Base-by-base conservation (phyloP, 805 yeast genomes). In the Candida awuae region DNA sequence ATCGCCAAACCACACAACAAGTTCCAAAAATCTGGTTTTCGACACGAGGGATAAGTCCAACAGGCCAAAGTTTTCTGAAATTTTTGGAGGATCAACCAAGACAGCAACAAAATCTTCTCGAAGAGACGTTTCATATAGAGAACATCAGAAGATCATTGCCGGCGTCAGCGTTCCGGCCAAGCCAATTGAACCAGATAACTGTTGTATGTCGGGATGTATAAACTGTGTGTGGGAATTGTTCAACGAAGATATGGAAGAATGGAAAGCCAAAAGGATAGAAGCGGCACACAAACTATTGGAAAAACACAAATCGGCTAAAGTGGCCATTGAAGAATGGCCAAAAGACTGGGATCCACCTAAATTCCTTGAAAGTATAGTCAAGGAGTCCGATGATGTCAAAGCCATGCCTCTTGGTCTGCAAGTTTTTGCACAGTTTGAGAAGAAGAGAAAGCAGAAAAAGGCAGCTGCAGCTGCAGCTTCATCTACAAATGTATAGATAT, bases 171-270 rank as follows among this genome's bases (percentile, higher is more conserved):
- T 90, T 0, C 95, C 96, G 3, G 75, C 73, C n/a, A 73, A 70
- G 54, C 97, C 98, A 0, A 66, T 63, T 4, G 95, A 85, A 50
- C 97, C 97, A 2, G 95, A 88, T 50, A 87, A 90, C 58, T 90
- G 98, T 59, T 90, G 98, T 60, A 87, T 87, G 95, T 80, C 92
- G 42, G 98, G 98, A 1, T 90, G 98, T 59, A 78, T 85, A 22
- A 87, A 90, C 60, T 90, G 98, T 59, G 97, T 90, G 2, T 92
- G 97, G 97, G 96, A 88, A 51, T 63, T 84, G 39, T 90, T 76
- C 56, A 80, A 82, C 48, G 97, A 90, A 38, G 97, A 92, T 56
- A 53, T 88, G 35, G 79, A 76, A 46, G 85, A 85, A 25, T 92
- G 96, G 95, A 75, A 77, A 51, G 55, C 46, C 1, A 61, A 67